These are phyloP conservation scores for Lagenidium sp. DNA, from an alignment of 352 stramenopile genomes.

Conservation along the genomic window DNA sequence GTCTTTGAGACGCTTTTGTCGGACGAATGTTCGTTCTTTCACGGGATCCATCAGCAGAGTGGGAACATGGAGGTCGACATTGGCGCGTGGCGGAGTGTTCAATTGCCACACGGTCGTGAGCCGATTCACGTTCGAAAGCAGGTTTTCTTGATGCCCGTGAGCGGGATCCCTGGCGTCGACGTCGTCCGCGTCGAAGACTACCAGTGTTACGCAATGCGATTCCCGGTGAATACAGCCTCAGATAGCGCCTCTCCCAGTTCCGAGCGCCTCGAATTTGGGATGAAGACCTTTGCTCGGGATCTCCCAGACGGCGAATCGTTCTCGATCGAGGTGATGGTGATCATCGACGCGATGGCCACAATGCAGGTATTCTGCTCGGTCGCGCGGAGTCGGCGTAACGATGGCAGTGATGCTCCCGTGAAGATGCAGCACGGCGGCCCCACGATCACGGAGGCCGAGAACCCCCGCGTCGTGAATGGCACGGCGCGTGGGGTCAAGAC, in stretches of 20 bases:
- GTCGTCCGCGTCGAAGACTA: constrained; percentile 41
- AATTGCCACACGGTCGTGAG: not conserved
- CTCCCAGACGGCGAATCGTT: constrained; percentile 44
- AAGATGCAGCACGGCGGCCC: not conserved
- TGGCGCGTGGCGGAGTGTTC: constrained; percentile 28
- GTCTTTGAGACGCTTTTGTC: constrained; percentile 53
- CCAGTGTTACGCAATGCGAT: constrained; percentile 40
- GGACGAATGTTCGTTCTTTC: constrained; percentile 47
- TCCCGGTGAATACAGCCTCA: not conserved
- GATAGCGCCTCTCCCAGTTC: too few species aligned
- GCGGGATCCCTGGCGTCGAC: constrained; percentile 30
- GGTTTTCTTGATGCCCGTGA: constrained; percentile 46
- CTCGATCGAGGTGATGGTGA: constrained; percentile 26
- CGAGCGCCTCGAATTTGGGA: constrained; percentile 50
- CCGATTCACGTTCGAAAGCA: constrained; percentile 40
- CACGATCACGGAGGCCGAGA: constrained; percentile 10
- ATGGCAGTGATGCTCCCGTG: not conserved
- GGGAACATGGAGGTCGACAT: constrained; percentile 59
- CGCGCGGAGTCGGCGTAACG: not conserved
- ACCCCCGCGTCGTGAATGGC: constrained; percentile 31
- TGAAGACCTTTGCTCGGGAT: constrained; percentile 46
- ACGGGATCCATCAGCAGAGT: constrained; percentile 18
- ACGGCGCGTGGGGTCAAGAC: constrained; percentile 34
- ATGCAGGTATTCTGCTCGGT: not conserved
- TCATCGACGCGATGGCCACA: constrained; percentile 1